Evolutionary conservation across 192 early-diverging fungal genomes (phyloP).

Genomic region (Pilobolus umbonatus): DNA sequence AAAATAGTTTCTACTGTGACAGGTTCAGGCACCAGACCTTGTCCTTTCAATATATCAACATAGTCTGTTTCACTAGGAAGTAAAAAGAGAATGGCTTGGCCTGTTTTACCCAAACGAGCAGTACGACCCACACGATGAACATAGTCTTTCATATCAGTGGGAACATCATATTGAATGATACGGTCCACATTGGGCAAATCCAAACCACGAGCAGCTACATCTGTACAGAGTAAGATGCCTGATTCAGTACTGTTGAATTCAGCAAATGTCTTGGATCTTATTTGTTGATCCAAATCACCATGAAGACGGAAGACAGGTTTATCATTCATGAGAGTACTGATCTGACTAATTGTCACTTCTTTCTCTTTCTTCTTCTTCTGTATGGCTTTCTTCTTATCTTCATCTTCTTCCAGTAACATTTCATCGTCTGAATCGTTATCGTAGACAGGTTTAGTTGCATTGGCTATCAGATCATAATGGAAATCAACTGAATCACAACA

Average conservation of each 20-base stretch:
- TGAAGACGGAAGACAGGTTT: constrained; percentile 80
- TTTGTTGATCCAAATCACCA: constrained; percentile 78
- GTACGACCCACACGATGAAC: constrained; percentile 97
- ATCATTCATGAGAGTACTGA: constrained; percentile 62
- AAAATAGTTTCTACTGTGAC: constrained; percentile 57
- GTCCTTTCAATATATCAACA: constrained; percentile 57
- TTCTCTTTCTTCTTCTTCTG: constrained; percentile 1
- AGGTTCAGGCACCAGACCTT: constrained; percentile 50
- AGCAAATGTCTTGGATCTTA: constrained; percentile 70
- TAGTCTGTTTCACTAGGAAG: constrained; percentile 86
- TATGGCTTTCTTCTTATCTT: constrained; percentile 29
- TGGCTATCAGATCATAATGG: constrained; percentile 78
- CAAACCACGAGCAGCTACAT: constrained; percentile 95
- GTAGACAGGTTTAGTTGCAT: constrained; percentile 45
- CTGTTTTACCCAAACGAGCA: constrained; percentile 86
- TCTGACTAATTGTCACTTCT: constrained; percentile 8
- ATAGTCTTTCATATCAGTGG: constrained; percentile 90
- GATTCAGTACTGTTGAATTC: constrained; percentile 59
- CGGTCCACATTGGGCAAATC: constrained; percentile 90
- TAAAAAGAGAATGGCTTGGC: constrained; percentile 81
- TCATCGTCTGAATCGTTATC: constrained; percentile 36
- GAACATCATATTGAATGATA: constrained; percentile 97
- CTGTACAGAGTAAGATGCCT: constrained; percentile 91
- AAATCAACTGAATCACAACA: constrained; percentile 95
- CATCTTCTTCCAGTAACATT: constrained; percentile 45